Base-by-base conservation (phyloP, 768 basidiomycete genomes). In the Russula earlei region DNA sequence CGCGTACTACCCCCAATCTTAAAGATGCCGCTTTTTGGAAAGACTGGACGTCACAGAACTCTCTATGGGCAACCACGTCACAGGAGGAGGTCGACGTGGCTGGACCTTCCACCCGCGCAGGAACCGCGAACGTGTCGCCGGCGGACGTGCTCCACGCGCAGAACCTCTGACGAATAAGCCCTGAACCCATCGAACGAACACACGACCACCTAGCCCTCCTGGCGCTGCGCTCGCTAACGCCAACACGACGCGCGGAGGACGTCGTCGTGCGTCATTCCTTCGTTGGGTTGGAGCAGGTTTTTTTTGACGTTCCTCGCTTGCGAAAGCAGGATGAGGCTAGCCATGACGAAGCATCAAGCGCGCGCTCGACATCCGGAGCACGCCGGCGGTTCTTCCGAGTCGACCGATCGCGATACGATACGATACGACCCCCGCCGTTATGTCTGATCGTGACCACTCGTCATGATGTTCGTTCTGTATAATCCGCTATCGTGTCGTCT, bases 281-380 rank as follows among this genome's bases (percentile, higher is more conserved):
- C n/a, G n/a, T n/a, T n/a, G n/a, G n/a, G n/a, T n/a, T n/a, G n/a
- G n/a, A n/a, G n/a, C n/a, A n/a, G n/a, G n/a, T 7, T 31, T 31
- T 7, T 31, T 31, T 10, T 31, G 41, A 42, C 22, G 41, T 6
- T 25, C 17, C 12, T 49, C 10, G 10, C 29, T 29, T 49, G 49
- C 5, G 24, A 15, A 11, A 29, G 31, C 62, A 80, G 77, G 77
- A 59, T 31, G 67, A 69, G 62, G 62, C 75, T 17, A 15, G 63
- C 81, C 52, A 72, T 78, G 75, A 77, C 77, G 42, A 76, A 70
- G 64, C n/a, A 67, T 81, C 61, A 78, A 75, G 62, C 76, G 75
- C 29, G 67, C 75, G 0, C 64, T 81, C n/a, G 80, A 78, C 7
- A 77, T 80, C 40, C 73, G 72, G 12, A 76, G 74, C 49, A 72